Percentiles rank a stretch among this genome's conserved stretches.
These are phyloP conservation scores for Byssochlamys sp. DNA, from an alignment of 2,329 filamentous ascomycete genomes.

Conservation along the genomic window DNA sequence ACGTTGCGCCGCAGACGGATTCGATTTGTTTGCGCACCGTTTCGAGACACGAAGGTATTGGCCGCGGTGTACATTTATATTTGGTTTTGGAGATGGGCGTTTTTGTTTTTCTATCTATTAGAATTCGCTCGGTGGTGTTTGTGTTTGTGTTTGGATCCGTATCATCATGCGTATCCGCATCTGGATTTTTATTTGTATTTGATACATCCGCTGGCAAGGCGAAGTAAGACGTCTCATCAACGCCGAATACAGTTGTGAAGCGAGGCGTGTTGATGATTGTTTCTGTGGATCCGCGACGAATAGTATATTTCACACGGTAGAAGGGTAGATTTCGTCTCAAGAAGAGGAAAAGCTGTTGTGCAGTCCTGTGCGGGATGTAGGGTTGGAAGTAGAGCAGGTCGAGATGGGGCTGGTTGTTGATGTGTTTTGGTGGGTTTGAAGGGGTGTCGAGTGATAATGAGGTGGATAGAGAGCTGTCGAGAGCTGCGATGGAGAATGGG, in stretches of 20 bases:
- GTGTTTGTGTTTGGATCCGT: slow-evolving; percentile 9
- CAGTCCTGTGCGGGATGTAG: slow-evolving; percentile 51
- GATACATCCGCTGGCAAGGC: neutral
- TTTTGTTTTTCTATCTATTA: slow-evolving; percentile 37
- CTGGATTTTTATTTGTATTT: neutral
- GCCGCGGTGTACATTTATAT: slow-evolving; percentile 55
- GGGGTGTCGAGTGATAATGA: slow-evolving; percentile 35
- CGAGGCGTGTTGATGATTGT: slow-evolving; percentile 54
- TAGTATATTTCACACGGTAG: slow-evolving; percentile 64
- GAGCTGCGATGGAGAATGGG: slow-evolving; percentile 40
- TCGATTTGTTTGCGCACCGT: slow-evolving; percentile 55
- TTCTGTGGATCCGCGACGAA: slow-evolving; percentile 55
- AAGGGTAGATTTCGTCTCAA: slow-evolving; percentile 63
- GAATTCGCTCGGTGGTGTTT: slow-evolving; percentile 3
- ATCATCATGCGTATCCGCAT: too few species aligned
- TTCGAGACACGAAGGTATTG: slow-evolving; percentile 61
- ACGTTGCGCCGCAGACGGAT: slow-evolving; percentile 54
- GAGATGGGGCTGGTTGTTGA: slow-evolving; percentile 60
- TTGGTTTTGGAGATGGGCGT: slow-evolving; percentile 35
- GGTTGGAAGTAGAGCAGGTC: slow-evolving; percentile 69
- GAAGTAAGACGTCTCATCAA: slow-evolving; percentile 57
- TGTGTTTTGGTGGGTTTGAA: slow-evolving; percentile 43
- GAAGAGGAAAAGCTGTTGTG: slow-evolving; percentile 58
- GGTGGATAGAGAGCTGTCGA: slow-evolving; percentile 34
- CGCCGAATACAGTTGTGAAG: slow-evolving; percentile 53